A percentile compares a stretch with the other conserved stretches of the same genome.
Conservation (phyloP, 179 eudicot genomes). For the Spergularia azorica region DNA sequence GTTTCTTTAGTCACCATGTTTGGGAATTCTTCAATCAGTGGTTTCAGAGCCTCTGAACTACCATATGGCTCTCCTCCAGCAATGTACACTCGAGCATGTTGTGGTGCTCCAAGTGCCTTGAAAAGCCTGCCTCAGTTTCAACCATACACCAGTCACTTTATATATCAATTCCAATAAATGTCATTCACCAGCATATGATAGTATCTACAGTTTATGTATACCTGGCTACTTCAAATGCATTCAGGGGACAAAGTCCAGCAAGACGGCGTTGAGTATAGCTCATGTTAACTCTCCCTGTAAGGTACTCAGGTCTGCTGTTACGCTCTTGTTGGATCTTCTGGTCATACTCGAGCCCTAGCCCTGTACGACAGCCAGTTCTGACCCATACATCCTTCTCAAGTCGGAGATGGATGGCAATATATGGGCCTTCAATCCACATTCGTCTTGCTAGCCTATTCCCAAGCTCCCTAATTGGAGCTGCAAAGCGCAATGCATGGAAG, state of each 20-base stretch:
- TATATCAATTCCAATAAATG: too few relatives aligned
- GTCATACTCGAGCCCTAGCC: conserved; percentile 60
- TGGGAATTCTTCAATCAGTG: conserved; percentile 48
- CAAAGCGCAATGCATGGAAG: conserved; percentile 74
- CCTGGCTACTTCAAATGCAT: conserved; percentile 44
- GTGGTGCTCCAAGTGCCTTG: conserved; percentile 67
- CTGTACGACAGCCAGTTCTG: conserved; percentile 70
- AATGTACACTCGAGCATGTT: conserved; percentile 46
- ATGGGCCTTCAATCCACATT: conserved; percentile 93
- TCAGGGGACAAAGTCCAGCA: conserved; percentile 74
- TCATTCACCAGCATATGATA: too few relatives aligned
- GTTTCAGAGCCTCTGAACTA: conserved; percentile 52
- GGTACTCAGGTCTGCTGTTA: conserved; percentile 46
- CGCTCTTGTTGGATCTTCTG: conserved; percentile 43
- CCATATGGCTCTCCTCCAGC: conserved; percentile 83
- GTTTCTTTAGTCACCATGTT: conserved; percentile 52
- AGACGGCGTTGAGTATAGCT: conserved; percentile 47
- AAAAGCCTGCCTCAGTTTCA: conserved; percentile 41
- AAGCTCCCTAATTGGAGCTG: conserved; percentile 56
- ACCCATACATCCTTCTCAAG: conserved; percentile 86
- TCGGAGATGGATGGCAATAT: conserved; percentile 67
- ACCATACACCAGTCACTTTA: too few relatives aligned
- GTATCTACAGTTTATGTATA: too few relatives aligned
- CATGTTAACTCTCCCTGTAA: conserved; percentile 58
- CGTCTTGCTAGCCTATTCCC: conserved; percentile 69